A percentile compares a stretch with the other conserved stretches of the same genome.
These are phyloP conservation scores for Corynascus novoguineensis DNA, from an alignment of 495 filamentous ascomycete species.

Conservation along the genomic window DNA sequence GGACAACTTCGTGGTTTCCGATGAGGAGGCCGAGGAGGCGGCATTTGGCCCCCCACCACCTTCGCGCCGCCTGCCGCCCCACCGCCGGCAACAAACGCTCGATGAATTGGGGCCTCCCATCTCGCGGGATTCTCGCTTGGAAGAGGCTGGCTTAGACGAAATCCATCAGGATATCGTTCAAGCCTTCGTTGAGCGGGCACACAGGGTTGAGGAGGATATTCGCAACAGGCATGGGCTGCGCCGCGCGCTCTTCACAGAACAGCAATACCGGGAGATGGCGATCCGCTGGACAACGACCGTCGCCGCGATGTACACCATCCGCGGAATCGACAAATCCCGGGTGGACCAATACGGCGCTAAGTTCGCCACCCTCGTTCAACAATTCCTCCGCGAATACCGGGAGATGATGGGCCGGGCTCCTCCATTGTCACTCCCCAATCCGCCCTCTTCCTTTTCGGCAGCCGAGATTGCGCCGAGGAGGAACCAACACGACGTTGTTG, in stretches of 20 bases:
- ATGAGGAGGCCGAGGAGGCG: slow-evolving; percentile 40
- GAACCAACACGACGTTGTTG: slow-evolving; percentile 62
- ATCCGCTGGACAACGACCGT: slow-evolving; percentile 60
- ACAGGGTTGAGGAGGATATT: slow-evolving; percentile 58
- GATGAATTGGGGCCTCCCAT: slow-evolving; percentile 62
- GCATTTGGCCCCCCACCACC: slow-evolving; percentile 54
- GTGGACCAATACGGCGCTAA: slow-evolving; percentile 61
- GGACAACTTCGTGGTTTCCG: slow-evolving; percentile 50
- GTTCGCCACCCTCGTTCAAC: slow-evolving; percentile 60
- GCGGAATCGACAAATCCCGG: slow-evolving; percentile 62
- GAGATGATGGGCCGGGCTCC: slow-evolving; percentile 45
- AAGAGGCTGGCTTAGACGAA: slow-evolving; percentile 48
- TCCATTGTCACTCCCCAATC: no score
- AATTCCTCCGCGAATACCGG: slow-evolving; percentile 51
- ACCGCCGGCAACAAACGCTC: slow-evolving; percentile 24
- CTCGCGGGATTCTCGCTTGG: slow-evolving; percentile 59
- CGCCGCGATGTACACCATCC: slow-evolving; percentile 59
- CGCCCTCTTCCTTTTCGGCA: neutral
- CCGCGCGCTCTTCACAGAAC: slow-evolving; percentile 69
- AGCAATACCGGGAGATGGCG: slow-evolving; percentile 75
- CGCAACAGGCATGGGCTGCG: slow-evolving; percentile 57
- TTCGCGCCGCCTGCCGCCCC: slow-evolving; percentile 36
- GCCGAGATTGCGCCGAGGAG: slow-evolving; percentile 28
- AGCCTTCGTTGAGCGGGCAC: slow-evolving; percentile 67
- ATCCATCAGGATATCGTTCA: slow-evolving; percentile 50